phyloP scores from a whole-genome alignment of 495 filamentous ascomycete genomes.

The Aspergillus nidulans region DNA sequence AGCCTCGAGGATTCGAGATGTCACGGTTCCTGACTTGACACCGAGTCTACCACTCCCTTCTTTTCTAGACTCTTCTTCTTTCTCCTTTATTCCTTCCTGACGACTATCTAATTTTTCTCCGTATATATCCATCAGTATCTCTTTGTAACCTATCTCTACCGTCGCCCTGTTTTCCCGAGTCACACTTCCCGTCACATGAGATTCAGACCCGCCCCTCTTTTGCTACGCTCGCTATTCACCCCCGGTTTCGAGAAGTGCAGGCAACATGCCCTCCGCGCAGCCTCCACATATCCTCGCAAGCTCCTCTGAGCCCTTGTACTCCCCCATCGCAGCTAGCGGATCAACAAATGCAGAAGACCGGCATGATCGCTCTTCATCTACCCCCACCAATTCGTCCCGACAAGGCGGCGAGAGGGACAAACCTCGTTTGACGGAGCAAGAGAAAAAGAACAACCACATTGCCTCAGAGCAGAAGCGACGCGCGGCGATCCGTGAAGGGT shows the following conservation, averaged over 20 bases:
- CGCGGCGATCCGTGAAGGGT: conserved; percentile 79
- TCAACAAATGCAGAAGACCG: conserved; percentile 29
- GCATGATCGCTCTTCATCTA: conserved; percentile 39
- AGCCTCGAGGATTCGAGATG: conserved; percentile 3
- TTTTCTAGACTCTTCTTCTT: neutral
- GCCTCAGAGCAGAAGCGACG: conserved; percentile 86
- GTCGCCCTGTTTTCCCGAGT: neutral
- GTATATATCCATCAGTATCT: neutral
- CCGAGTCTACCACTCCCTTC: neutral
- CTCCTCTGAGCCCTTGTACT: conserved; percentile 24
- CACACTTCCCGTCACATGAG: conserved; percentile 3
- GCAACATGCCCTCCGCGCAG: conserved; percentile 24
- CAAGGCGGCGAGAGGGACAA: conserved; percentile 51
- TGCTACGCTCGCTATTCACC: neutral
- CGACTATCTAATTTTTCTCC: neutral
- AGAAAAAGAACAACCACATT: conserved; percentile 92
- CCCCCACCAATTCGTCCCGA: conserved; percentile 54
- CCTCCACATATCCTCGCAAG: conserved; percentile 16
- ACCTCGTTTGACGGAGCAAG: conserved; percentile 75
- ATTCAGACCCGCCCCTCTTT: conserved; percentile 9
- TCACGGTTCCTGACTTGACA: neutral
- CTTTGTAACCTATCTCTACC: neutral
- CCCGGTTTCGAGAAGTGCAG: neutral
- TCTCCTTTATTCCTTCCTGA: neutral
- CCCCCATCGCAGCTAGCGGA: conserved; percentile 14